phyloP scores from a whole-genome alignment of 2,329 filamentous ascomycete species.

The Trichophyton mentagrophytes region DNA sequence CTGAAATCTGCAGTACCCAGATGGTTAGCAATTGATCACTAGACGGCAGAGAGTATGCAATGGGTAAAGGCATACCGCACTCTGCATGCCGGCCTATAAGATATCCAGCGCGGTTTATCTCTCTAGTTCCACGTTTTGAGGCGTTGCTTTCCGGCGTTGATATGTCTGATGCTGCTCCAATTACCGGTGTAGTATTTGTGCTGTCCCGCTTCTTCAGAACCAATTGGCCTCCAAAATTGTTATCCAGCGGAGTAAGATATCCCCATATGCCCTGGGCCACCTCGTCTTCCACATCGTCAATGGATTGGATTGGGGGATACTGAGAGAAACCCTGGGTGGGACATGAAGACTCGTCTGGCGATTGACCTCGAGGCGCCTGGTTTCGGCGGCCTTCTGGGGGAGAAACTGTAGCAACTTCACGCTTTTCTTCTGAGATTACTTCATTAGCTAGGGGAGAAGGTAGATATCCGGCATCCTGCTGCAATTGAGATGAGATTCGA shows the following conservation, averaged over 20 bases:
- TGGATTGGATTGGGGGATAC: constrained; percentile 57
- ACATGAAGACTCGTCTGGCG: constrained; percentile 48
- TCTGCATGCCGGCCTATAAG: constrained; percentile 86
- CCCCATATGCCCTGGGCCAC: constrained; percentile 84
- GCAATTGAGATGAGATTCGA: constrained; percentile 50
- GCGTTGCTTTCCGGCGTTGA: background rate
- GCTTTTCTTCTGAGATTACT: constrained; percentile 47
- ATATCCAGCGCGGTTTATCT: constrained; percentile 67
- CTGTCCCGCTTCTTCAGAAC: constrained; percentile 62
- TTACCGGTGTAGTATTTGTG: constrained; percentile 47
- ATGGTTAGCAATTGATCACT: background rate
- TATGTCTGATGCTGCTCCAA: constrained; percentile 5
- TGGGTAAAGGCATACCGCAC: constrained; percentile 56
- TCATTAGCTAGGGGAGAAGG: constrained; percentile 68
- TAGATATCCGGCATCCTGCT: constrained; percentile 53
- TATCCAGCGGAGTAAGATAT: constrained; percentile 73
- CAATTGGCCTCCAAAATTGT: constrained; percentile 53
- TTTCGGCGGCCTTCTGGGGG: constrained; percentile 51
- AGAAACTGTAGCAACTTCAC: constrained; percentile 59
- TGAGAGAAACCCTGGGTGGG: constrained; percentile 75
- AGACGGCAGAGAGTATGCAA: background rate
- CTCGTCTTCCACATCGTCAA: constrained; percentile 77
- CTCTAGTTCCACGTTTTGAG: constrained; percentile 20
- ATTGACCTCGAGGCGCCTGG: constrained; percentile 36
- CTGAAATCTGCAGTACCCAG: constrained; percentile 47